Evolutionary conservation across 2,329 filamentous ascomycete species (phyloP).

Genomic region (Trichoderma harzianum): DNA sequence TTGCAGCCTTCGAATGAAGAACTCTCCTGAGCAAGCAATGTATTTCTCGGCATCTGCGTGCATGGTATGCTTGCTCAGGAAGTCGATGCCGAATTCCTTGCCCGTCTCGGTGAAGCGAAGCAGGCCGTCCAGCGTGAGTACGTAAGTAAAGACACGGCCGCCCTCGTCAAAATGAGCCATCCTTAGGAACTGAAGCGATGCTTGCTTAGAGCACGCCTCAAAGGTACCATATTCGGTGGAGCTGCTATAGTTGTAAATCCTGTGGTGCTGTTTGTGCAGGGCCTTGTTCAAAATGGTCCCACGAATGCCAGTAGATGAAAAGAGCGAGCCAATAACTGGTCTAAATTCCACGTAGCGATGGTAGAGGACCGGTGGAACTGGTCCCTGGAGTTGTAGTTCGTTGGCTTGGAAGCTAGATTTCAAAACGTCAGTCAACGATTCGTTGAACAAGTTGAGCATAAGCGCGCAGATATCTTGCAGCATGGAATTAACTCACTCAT

Average conservation of each 20-base stretch:
- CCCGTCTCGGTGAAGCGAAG: slow-evolving; percentile 93
- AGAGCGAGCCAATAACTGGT: slow-evolving; percentile 87
- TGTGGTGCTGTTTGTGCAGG: slow-evolving; percentile 83
- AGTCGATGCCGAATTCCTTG: slow-evolving; percentile 90
- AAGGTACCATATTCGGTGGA: slow-evolving; percentile 71
- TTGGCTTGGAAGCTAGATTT: slow-evolving; percentile 78
- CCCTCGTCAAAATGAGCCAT: slow-evolving; percentile 84
- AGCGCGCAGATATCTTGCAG: neutral
- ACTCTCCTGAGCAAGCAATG: slow-evolving; percentile 89
- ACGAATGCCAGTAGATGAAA: slow-evolving; percentile 70
- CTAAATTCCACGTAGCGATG: slow-evolving; percentile 93
- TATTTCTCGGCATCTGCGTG: slow-evolving; percentile 90
- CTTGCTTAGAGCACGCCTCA: slow-evolving; percentile 61
- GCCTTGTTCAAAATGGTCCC: slow-evolving; percentile 80
- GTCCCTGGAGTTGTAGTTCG: slow-evolving; percentile 82
- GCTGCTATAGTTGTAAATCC: slow-evolving; percentile 84
- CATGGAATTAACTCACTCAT: slow-evolving; percentile 58
- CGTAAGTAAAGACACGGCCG: slow-evolving; percentile 85
- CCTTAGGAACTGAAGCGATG: slow-evolving; percentile 77
- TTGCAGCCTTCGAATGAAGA: slow-evolving; percentile 73
- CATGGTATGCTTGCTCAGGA: slow-evolving; percentile 95
- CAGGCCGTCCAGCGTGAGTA: slow-evolving; percentile 81
- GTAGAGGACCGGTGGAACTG: slow-evolving; percentile 75
- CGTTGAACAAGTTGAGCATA: neutral
- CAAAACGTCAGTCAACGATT: neutral